These are phyloP conservation scores for Chaetomium fimeti DNA, from an alignment of 495 filamentous ascomycete genomes.

Conservation along the genomic window DNA sequence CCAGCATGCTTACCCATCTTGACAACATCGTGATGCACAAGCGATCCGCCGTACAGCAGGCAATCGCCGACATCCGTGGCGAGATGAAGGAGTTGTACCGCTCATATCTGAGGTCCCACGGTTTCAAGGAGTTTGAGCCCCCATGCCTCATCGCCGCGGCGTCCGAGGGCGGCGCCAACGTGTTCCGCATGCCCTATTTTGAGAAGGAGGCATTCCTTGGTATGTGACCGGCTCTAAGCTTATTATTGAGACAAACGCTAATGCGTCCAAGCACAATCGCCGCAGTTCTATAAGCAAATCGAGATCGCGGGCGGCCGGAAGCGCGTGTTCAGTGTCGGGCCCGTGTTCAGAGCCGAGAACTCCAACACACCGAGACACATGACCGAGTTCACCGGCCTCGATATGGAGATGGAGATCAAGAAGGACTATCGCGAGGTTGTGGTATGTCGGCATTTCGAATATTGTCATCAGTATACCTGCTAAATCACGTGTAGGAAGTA, in stretches of 20 bases:
- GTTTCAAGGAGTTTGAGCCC: conserved; percentile 85
- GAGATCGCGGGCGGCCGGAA: conserved; percentile 90
- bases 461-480: not conserved
- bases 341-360: conserved; percentile 95
- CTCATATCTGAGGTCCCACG: conserved; percentile 68
- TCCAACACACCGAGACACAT: conserved; percentile 94
- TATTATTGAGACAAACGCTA: not conserved
- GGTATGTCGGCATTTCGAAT: conserved; percentile 2
- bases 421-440: conserved; percentile 86
- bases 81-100: conserved; percentile 79
- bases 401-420: conserved; percentile 95
- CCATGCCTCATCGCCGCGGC: conserved; percentile 87
- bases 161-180: conserved; percentile 89
- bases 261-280: conserved; percentile 39
- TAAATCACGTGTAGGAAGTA: conserved; percentile 42
- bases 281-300: conserved; percentile 96
- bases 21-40: conserved; percentile 90
- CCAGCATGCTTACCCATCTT: conserved; percentile 71
- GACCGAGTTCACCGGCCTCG: conserved; percentile 95
- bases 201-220: conserved; percentile 80
- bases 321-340: conserved; percentile 80
- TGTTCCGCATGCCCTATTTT: conserved; percentile 92
- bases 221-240: conserved; percentile 32
- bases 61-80: conserved; percentile 76
- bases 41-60: conserved; percentile 81